phyloP scores from a whole-genome alignment of 768 basidiomycete species.

The Rossbeevera mucosa region DNA sequence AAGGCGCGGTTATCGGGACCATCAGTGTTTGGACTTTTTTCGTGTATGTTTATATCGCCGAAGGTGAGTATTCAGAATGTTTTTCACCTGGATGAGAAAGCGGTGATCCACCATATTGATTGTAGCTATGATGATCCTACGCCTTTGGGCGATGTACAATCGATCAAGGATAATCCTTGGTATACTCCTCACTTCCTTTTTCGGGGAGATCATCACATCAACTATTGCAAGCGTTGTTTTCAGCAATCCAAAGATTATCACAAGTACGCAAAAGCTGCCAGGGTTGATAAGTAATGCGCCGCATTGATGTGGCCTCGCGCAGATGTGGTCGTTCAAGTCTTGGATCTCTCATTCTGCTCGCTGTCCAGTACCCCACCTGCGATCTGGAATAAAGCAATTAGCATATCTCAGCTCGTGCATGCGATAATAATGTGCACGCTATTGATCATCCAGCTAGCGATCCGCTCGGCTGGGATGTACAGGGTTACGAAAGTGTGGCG shows the following conservation, averaged over 20 bases:
- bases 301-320: not conserved
- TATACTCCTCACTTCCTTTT: slow-evolving; percentile 7
- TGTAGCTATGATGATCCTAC: slow-evolving; percentile 15
- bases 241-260: not conserved
- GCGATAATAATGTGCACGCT: too few relatives aligned
- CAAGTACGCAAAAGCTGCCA: not conserved
- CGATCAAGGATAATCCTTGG: slow-evolving; percentile 7
- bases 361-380: too few relatives aligned
- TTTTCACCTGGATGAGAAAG: not conserved
- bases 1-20: too few relatives aligned
- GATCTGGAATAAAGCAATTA: too few relatives aligned
- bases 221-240: not conserved
- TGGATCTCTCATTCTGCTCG: too few relatives aligned
- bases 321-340: too few relatives aligned
- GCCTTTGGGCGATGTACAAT: slow-evolving; percentile 10
- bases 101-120: not conserved
- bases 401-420: too few relatives aligned
- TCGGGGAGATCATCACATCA: not conserved
- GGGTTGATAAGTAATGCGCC: not conserved
- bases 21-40: too few relatives aligned
- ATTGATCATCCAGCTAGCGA: too few relatives aligned
- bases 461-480: too few relatives aligned
- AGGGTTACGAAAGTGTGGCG: too few relatives aligned
- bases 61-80: slow-evolving; percentile 1
- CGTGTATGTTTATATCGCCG: too few relatives aligned